Evolutionary conservation across 768 basidiomycete genomes (phyloP).

Genomic region (Imleria badia): DNA sequence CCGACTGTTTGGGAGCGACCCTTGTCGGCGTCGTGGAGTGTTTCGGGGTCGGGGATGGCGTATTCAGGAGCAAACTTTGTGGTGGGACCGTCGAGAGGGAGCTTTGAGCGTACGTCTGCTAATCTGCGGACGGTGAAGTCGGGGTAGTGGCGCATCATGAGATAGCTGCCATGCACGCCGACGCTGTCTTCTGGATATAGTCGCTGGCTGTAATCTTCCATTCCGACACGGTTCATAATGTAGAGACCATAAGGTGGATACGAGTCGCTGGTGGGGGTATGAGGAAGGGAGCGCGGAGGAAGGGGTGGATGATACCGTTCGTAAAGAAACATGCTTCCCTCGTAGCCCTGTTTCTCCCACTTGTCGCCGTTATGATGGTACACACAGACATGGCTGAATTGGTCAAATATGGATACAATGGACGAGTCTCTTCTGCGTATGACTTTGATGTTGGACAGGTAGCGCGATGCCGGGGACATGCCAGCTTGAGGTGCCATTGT

Average conservation of each 20-base stretch:
- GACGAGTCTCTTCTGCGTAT: conserved; percentile 76
- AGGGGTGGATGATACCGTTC: conserved; percentile 52
- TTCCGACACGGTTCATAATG: conserved; percentile 79
- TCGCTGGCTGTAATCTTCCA: conserved; percentile 72
- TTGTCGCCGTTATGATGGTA: conserved; percentile 72
- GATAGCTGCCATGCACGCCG: conserved; percentile 55
- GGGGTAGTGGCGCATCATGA: conserved; percentile 74
- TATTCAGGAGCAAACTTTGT: conserved; percentile 55
- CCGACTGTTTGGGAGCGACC: conserved; percentile 61
- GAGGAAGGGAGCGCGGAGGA: conserved; percentile 2
- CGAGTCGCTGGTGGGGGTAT: conserved; percentile 46
- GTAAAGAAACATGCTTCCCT: conserved; percentile 89
- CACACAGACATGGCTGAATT: conserved; percentile 84
- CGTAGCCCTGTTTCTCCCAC: conserved; percentile 82
- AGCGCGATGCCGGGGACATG: conserved; percentile 66
- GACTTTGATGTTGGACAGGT: conserved; percentile 78
- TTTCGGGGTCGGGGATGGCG: conserved; percentile 41
- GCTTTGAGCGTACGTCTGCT: conserved; percentile 32
- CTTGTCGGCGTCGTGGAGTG: conserved; percentile 48
- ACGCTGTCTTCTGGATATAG: conserved; percentile 80
- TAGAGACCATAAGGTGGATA: conserved; percentile 86
- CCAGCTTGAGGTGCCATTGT: conserved; percentile 23
- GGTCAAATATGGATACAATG: conserved; percentile 79
- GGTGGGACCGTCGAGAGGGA: conserved; percentile 29
- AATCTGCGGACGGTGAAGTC: conserved; percentile 58